These are phyloP conservation scores for Spergularia bocconei DNA, from an alignment of 148 eudicot genomes.

Conservation along the genomic window DNA sequence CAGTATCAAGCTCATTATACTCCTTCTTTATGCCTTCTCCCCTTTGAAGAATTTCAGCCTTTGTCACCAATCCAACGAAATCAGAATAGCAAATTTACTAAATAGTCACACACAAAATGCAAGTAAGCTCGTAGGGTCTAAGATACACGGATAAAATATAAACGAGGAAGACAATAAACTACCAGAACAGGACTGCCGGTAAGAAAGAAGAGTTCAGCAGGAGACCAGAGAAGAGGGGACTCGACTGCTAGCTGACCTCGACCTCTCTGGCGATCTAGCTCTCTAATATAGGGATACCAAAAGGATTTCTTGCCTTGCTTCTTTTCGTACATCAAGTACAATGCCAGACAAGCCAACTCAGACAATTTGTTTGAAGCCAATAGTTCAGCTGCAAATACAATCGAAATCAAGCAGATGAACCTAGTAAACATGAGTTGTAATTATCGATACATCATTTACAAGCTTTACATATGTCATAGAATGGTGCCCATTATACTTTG, in stretches of 20 bases:
- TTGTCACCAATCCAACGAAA: slow-evolving; percentile 17
- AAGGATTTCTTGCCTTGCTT: slow-evolving; percentile 92
- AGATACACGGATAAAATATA: slow-evolving; percentile 1
- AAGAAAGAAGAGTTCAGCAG: slow-evolving; percentile 70
- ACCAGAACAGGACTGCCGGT: slow-evolving; percentile 94
- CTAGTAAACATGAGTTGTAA: slow-evolving; percentile 19
- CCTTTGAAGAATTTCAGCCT: slow-evolving; percentile 86
- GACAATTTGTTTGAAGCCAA: slow-evolving; percentile 93
- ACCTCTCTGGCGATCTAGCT: slow-evolving; percentile 99
- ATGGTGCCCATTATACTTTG: background rate
- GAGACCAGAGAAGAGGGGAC: slow-evolving; percentile 93
- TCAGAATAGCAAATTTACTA: background rate
- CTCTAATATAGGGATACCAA: slow-evolving; percentile 96
- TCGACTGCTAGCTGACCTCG: slow-evolving; percentile 97
- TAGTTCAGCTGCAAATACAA: slow-evolving; percentile 87
- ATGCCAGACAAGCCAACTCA: slow-evolving; percentile 95
- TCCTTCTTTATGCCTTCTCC: slow-evolving; percentile 88
- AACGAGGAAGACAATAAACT: slow-evolving; percentile 17
- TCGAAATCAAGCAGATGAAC: slow-evolving; percentile 28
- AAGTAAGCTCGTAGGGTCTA: background rate
- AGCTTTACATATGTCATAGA: background rate
- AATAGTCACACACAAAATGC: background rate
- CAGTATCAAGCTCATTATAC: slow-evolving; percentile 97
- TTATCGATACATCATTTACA: background rate
- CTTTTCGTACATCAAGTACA: slow-evolving; percentile 98